These are phyloP conservation scores for Camillea tinctor DNA, from an alignment of 2,329 filamentous ascomycete species.

Conservation along the genomic window DNA sequence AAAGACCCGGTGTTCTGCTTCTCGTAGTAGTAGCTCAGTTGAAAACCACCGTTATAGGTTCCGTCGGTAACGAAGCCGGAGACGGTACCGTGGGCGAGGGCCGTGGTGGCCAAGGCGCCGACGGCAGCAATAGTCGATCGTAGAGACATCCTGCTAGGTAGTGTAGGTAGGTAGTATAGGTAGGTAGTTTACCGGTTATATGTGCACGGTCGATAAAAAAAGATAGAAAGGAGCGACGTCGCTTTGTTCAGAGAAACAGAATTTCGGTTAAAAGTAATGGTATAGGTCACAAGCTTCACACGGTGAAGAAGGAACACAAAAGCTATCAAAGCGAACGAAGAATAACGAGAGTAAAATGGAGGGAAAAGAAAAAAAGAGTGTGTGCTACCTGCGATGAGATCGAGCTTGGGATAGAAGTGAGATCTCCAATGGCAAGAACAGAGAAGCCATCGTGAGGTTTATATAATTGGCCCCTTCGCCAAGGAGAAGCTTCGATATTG, in stretches of 20 bases:
- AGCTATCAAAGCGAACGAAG: neutral
- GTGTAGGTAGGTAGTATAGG: neutral
- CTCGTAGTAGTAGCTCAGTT: slow-evolving; percentile 13
- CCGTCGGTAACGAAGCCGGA: slow-evolving; percentile 14
- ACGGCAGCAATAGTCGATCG: slow-evolving; percentile 7
- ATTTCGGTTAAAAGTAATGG: neutral
- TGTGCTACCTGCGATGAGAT: neutral
- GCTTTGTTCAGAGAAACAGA: neutral
- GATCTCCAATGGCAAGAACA: neutral
- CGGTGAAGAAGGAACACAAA: neutral
- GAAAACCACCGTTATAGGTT: slow-evolving; percentile 14
- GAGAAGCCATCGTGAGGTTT: neutral
- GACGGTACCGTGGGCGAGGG: slow-evolving; percentile 8
- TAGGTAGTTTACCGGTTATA: neutral
- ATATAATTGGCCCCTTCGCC: neutral
- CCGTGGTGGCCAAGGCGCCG: slow-evolving; percentile 6
- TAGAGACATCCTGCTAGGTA: neutral
- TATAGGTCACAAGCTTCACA: neutral
- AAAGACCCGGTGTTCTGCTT: slow-evolving; percentile 1
- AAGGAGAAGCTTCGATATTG: neutral
- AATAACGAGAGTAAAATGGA: neutral
- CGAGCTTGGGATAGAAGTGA: neutral
- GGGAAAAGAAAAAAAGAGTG: neutral
- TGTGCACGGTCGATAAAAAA: neutral
- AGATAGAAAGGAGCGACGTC: neutral